Conservation (phyloP, 164 flowering plant genomes). For the Vitis rotundifolia region DNA sequence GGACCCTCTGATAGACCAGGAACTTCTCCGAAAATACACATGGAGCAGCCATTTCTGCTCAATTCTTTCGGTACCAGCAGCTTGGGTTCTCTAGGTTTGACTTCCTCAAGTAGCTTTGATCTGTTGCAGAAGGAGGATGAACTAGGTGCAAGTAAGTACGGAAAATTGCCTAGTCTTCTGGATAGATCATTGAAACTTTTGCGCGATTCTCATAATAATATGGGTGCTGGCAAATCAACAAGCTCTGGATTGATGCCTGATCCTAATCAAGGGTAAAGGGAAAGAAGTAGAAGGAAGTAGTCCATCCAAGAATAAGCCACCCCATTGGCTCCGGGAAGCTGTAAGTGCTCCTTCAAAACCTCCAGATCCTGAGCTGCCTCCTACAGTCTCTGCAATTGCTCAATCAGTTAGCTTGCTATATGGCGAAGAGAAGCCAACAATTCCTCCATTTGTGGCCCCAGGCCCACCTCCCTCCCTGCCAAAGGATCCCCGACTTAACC, state of each 20-base stretch:
- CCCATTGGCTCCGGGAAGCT: slow-evolving; percentile 99
- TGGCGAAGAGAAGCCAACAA: slow-evolving; percentile 66
- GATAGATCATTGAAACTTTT: slow-evolving; percentile 43
- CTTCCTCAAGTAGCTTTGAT: slow-evolving; percentile 35
- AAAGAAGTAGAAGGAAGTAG: slow-evolving; percentile 41
- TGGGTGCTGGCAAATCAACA: slow-evolving; percentile 32
- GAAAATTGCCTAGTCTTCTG: slow-evolving; percentile 52
- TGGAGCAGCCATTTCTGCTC: slow-evolving; percentile 50
- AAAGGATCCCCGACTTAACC: slow-evolving; percentile 72
- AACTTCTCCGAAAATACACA: slow-evolving; percentile 33
- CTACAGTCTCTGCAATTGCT: slow-evolving; percentile 84
- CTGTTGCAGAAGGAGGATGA: slow-evolving; percentile 47
- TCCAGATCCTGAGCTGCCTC: slow-evolving; percentile 68
- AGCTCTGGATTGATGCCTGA: slow-evolving; percentile 27
- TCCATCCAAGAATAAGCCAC: slow-evolving; percentile 62
- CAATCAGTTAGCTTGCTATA: slow-evolving; percentile 83
- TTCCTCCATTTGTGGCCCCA: slow-evolving; percentile 85
- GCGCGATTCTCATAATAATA: slow-evolving; percentile 30
- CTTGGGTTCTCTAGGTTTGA: slow-evolving; percentile 43
- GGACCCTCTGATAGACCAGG: slow-evolving; percentile 51
- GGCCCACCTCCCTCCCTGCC: slow-evolving; percentile 79
- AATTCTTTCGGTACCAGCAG: slow-evolving; percentile 44
- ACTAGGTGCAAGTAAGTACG: slow-evolving; percentile 27
- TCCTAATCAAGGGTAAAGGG: slow-evolving; percentile 28
- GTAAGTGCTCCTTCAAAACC: slow-evolving; percentile 58